A percentile compares a stretch with the other conserved stretches of the same genome.
Evolutionary conservation across 2,329 filamentous ascomycete species (phyloP).

Genomic region (Apiospora koreana): DNA sequence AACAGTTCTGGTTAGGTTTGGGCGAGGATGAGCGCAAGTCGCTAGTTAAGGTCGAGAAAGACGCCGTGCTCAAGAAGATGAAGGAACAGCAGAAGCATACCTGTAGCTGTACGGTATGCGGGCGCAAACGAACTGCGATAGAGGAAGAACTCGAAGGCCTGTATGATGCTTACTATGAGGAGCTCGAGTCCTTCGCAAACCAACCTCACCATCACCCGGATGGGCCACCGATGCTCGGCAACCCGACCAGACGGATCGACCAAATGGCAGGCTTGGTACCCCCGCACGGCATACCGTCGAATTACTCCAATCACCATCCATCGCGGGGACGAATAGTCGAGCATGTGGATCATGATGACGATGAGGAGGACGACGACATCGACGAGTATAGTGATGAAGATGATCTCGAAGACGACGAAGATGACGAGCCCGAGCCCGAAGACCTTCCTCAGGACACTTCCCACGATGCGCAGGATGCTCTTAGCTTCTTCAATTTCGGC

Average conservation of each 20-base stretch:
- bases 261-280: conserved; percentile 56
- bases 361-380: conserved; percentile 50
- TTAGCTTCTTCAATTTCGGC: conserved; percentile 86
- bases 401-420: conserved; percentile 46
- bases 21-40: conserved; percentile 94
- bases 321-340: conserved; percentile 74
- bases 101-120: conserved; percentile 96
- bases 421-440: conserved; percentile 50
- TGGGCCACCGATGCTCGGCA: conserved; percentile 67
- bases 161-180: conserved; percentile 98
- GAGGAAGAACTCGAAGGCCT: conserved; percentile 97
- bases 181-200: conserved; percentile 96
- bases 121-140: conserved; percentile 92
- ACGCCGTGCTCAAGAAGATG: conserved; percentile 98
- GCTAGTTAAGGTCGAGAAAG: conserved; percentile 96
- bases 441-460: conserved; percentile 63
- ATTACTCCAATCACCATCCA: conserved; percentile 67
- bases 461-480: conserved; percentile 50
- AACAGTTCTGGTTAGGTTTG: conserved; percentile 95
- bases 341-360: conserved; percentile 59
- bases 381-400: conserved; percentile 48
- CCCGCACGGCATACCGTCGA: conserved; percentile 57
- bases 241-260: conserved; percentile 61
- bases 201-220: conserved; percentile 68
- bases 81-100: conserved; percentile 99